Base-by-base conservation (phyloP, 2,329 filamentous ascomycete genomes). In the Leptoxyphium fumago region DNA sequence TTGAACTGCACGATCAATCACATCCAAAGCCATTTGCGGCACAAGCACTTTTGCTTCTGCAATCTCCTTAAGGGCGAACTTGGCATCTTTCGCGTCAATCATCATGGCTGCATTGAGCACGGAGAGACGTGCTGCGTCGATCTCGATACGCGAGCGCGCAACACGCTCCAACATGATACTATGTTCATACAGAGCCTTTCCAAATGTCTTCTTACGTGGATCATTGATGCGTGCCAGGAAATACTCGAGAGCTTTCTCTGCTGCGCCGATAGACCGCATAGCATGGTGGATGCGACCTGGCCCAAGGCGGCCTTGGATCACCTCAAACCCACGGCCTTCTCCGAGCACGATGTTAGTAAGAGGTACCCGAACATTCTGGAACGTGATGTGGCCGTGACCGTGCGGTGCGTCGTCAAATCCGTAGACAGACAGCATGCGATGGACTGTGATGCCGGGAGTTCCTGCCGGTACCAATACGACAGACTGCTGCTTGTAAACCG, bases 381-480 rank as follows among this genome's bases (percentile, higher is more conserved):
- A 96, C 30, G 71, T 76, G 60, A 98, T 78, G 65, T 98, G 89
- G 39, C 87, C 91, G 67, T 98, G 91, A 45, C 91, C 91, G 64
- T 98, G 91, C 2, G 91, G 91, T n/a, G 91, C 91, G 56, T 98
- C 91, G 62, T 96, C 91, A 67, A 87, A 96, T 46, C 91, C 91
- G 65, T 93, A 94, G 51, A 96, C 89, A 42, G 74, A 82, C 44
- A 98, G 72, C 85, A 95, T 94, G 54, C 91, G 81, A 66, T 94
- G 77, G 55, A 96, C 81, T n/a, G 79, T 94, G 58, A 96, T 82
- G 45, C 91, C 91, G 15, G 83, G 82, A 1, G 84, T 79, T 51
- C 76, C 72, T 14, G 84, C 77, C 2, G 88, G 85, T 13, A 96
- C 91, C 26, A 96, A 72, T 41, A 96, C 76, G 49, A 98, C 88